Base-by-base conservation (phyloP, 164 flowering plant species). In the Protea cynaroides region DNA sequence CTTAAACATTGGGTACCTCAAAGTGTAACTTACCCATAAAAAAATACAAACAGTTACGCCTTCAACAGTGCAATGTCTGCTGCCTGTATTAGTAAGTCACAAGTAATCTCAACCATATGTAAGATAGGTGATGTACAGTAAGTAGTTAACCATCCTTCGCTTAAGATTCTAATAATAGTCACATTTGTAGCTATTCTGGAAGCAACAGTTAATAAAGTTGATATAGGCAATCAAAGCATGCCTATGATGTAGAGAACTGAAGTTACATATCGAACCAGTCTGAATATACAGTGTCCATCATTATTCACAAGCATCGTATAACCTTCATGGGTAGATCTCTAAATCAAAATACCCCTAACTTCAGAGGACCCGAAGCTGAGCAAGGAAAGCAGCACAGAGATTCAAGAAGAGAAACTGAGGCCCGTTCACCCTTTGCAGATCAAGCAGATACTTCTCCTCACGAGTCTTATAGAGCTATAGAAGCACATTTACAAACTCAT, bases 351-450 rank as follows among this genome's bases (percentile, higher is more conserved):
- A 19, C 34, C 18, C 19, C 10, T 17, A 18, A 25, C 18, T 12
- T 55, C 55, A 70, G 14, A 70, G 69, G 61, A 70, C 65, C 24
- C 73, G 68, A 25, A 70, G 69, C 68, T 70, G 68, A 59, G 73
- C 69, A 59, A 70, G 73, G 73, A 70, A 70, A 29, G 73, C 68
- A 15, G 73, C 69, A 55, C 73, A 70, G 19, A 70, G 61, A 61
- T 70, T 69, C 40, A 70, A 56, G 69, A 70, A 70, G 21, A 65
- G 61, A 36, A 60, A 70, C 56, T 70, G 73, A 14, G 73, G 73
- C 17, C 73, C 73, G 60, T 23, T 70, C 18, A 70, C 40, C 34
- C 73, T 70, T 60, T 70, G 73, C 34, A 70, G 65, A 60, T 70
- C 73, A 60, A 70, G 73, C 36, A 70, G 61, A 44, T 70, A 70